These are phyloP conservation scores for Moesziomyces sp. DNA, from an alignment of 1,284 basidiomycete species.

Conservation along the genomic window DNA sequence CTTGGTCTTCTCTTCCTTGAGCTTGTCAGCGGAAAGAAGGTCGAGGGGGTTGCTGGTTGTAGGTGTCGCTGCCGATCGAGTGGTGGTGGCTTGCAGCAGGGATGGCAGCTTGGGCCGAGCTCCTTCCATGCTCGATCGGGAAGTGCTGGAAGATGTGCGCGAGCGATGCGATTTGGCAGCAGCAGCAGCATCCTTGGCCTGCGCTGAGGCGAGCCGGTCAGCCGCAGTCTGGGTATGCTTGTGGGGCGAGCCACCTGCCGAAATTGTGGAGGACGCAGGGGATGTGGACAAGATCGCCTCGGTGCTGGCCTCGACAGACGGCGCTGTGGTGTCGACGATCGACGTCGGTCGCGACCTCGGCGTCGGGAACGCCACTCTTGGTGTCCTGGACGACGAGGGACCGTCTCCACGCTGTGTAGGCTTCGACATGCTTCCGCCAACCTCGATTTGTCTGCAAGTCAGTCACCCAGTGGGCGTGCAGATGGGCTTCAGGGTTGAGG, in stretches of 20 bases:
- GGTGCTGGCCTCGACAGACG: conserved; percentile 16
- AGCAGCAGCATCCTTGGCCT: conserved; percentile 38
- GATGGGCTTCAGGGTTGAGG: no score
- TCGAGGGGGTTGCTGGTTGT: conserved; percentile 25
- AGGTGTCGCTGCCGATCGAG: conserved; percentile 23
- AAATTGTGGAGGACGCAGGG: conserved; percentile 34
- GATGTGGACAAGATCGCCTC: conserved; percentile 38
- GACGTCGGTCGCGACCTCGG: conserved; percentile 38
- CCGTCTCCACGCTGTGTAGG: conserved; percentile 10
- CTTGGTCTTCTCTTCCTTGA: not conserved
- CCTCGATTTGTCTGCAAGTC: not conserved
- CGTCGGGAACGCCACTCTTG: conserved; percentile 32
- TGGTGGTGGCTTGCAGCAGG: conserved; percentile 26
- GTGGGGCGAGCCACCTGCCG: conserved; percentile 24
- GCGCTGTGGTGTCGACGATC: conserved; percentile 33
- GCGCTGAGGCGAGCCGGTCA: conserved; percentile 32
- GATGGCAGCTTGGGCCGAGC: conserved; percentile 31
- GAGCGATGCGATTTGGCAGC: conserved; percentile 26
- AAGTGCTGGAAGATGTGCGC: conserved; percentile 37
- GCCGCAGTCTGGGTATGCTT: conserved; percentile 39
- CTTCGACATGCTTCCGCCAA: conserved; percentile 16
- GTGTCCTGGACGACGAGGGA: conserved; percentile 21
- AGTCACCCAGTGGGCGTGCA: not conserved
- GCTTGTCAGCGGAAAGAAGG: conserved; percentile 5
- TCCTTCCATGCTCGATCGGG: conserved; percentile 34